Percentiles rank a stretch among this genome's conserved stretches.
Conservation (phyloP, 768 basidiomycete genomes). For the Rhodotorula graminis region DNA sequence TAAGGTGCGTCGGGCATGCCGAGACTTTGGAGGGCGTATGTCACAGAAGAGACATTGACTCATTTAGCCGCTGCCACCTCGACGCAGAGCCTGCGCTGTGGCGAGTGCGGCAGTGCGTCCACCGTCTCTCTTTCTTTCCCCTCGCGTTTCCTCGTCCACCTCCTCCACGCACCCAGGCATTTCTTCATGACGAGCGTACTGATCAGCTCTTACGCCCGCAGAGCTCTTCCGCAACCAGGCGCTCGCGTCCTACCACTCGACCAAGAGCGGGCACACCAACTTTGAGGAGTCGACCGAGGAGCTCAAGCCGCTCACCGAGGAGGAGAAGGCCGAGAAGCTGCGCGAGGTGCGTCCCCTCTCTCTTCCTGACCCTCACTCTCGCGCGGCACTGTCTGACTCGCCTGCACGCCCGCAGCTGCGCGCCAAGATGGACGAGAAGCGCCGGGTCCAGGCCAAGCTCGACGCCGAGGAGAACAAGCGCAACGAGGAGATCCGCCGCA, state of each 20-base stretch:
- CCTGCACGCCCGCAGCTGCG: slow-evolving; percentile 50
- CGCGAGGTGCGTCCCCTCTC: slow-evolving; percentile 52
- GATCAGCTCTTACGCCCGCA: background rate
- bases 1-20: slow-evolving; percentile 39
- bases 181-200: too few species aligned
- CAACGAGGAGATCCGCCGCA: slow-evolving; percentile 75
- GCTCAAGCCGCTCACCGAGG: slow-evolving; percentile 92
- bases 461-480: slow-evolving; percentile 66
- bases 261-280: slow-evolving; percentile 80
- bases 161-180: too few species aligned
- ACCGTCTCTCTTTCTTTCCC: background rate
- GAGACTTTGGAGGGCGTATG: too few species aligned
- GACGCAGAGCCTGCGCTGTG: slow-evolving; percentile 37
- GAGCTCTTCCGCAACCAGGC: slow-evolving; percentile 83
- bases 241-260: slow-evolving; percentile 51
- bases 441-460: slow-evolving; percentile 63
- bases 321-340: slow-evolving; percentile 78
- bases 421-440: slow-evolving; percentile 73
- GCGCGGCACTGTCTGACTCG: background rate
- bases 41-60: too few species aligned
- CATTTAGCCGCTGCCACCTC: too few species aligned
- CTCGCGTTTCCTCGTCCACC: background rate
- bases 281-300: slow-evolving; percentile 96
- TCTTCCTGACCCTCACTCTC: background rate
- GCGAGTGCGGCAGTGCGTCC: slow-evolving; percentile 38